Base-by-base conservation (phyloP, 1,284 basidiomycete genomes). In the Amylostereum areolatum region DNA sequence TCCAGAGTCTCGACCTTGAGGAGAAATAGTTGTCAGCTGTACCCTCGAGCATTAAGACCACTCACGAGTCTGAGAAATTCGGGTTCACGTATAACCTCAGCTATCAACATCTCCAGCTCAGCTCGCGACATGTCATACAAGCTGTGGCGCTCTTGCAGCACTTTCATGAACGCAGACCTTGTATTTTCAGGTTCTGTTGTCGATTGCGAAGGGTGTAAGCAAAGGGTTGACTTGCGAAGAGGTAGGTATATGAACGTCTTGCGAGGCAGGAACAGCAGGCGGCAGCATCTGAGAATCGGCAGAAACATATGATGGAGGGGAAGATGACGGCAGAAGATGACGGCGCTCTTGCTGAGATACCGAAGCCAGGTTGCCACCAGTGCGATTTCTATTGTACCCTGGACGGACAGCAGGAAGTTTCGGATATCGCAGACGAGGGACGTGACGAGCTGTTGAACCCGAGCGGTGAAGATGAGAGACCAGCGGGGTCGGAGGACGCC, bases 41-140 rank as follows among this genome's bases (percentile, higher is more conserved):
- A 7, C 34, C 25, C 29, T 30, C 34, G 5, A 36, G 27, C 9
- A 35, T 7, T 24, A 42, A 5, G 36, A 11, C 43, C 11, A 50
- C 60, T 43, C 42, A 67, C 66, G 55, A 68, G 45, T 31, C 64
- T 52, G 24, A 47, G 50, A 51, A 68, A 68, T 2, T 63, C 64
- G 2, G 67, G 64, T 52, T 67, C 67, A 11, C 66, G 58, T 5
- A 67, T 43, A 5, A 67, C 57, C 18, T 60, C 52, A 1, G 62
- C 61, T 5, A 69, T 60, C 9, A 69, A 51, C 6, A 36, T 45
- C 52, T 69, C 66, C n/a, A 69, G 54, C 3, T 67, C 65, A 2
- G 49, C 52, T 8, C 46, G 52, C 10, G 65, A 45, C 3, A 69
- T 56, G 24, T 56, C 50, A 39, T 65, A 63, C 10, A 68, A n/a